These are phyloP conservation scores for Tetrahymena elliotti DNA, from an alignment of 73 alveolate species.

Conservation along the genomic window DNA sequence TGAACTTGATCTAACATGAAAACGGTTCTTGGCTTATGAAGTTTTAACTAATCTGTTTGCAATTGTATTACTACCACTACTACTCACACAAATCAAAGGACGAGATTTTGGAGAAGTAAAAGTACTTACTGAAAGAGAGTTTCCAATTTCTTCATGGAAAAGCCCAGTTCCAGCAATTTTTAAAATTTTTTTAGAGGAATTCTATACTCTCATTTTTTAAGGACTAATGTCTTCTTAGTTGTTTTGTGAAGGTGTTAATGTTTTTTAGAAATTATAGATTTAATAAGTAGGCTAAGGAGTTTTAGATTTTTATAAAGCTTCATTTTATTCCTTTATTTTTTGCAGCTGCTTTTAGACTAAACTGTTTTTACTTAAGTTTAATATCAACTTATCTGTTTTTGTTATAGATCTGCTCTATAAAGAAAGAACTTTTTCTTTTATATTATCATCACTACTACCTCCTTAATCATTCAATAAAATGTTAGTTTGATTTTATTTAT, in stretches of 20 bases:
- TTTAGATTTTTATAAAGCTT: background rate
- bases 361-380: background rate
- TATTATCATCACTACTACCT: background rate
- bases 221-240: background rate
- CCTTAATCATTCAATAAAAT: background rate
- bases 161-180: background rate
- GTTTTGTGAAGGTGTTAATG: background rate
- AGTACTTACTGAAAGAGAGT: background rate
- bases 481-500: background rate
- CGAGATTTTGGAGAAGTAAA: background rate
- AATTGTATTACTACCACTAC: background rate
- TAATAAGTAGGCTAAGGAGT: background rate
- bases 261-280: background rate
- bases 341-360: background rate
- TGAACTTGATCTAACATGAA: background rate
- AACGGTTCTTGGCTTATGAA: background rate
- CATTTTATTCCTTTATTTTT: background rate
- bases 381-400: background rate
- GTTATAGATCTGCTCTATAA: background rate
- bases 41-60: background rate
- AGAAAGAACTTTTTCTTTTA: background rate
- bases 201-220: background rate
- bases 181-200: background rate
- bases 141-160: background rate
- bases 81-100: background rate